These are phyloP conservation scores for Pseudocercospora eumusae DNA, from an alignment of 2,329 filamentous ascomycete species.

Conservation along the genomic window DNA sequence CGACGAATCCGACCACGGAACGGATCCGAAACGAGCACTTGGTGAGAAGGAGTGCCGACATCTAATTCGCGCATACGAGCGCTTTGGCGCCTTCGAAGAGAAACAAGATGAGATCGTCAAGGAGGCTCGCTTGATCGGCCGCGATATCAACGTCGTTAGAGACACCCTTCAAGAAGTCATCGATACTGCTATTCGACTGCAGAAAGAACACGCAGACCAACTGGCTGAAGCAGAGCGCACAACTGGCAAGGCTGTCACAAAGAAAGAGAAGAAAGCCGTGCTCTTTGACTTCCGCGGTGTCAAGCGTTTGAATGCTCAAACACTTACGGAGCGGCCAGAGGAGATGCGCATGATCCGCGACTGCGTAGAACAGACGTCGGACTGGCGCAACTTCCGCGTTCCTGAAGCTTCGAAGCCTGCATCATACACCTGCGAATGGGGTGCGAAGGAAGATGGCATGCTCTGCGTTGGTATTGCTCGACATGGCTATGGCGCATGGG, in stretches of 20 bases:
- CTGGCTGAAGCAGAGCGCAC: constrained; percentile 66
- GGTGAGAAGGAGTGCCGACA: constrained; percentile 92
- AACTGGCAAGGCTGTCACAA: constrained; percentile 78
- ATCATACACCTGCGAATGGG: constrained; percentile 90
- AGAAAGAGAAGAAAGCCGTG: constrained; percentile 97
- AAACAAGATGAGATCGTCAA: constrained; percentile 82
- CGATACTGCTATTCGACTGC: constrained; percentile 67
- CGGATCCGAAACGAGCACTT: constrained; percentile 84
- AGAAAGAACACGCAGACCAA: constrained; percentile 70
- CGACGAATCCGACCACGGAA: constrained; percentile 54
- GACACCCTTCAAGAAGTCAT: constrained; percentile 75
- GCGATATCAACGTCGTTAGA: constrained; percentile 78
- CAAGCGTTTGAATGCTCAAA: constrained; percentile 94
- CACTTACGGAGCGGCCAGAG: constrained; percentile 83
- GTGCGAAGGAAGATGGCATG: constrained; percentile 93
- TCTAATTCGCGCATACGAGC: constrained; percentile 84
- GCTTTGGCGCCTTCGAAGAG: constrained; percentile 87
- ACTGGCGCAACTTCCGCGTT: constrained; percentile 80
- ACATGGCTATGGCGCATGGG: constrained; percentile 95
- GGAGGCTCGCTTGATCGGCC: constrained; percentile 79
- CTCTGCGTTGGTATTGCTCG: constrained; percentile 88
- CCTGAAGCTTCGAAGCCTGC: constrained; percentile 90
- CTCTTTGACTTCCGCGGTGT: constrained; percentile 92
- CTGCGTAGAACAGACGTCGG: constrained; percentile 63
- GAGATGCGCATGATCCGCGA: constrained; percentile 84